Evolutionary conservation across 192 early-diverging fungal species (phyloP).

Genomic region (Lobosporangium transversale): DNA sequence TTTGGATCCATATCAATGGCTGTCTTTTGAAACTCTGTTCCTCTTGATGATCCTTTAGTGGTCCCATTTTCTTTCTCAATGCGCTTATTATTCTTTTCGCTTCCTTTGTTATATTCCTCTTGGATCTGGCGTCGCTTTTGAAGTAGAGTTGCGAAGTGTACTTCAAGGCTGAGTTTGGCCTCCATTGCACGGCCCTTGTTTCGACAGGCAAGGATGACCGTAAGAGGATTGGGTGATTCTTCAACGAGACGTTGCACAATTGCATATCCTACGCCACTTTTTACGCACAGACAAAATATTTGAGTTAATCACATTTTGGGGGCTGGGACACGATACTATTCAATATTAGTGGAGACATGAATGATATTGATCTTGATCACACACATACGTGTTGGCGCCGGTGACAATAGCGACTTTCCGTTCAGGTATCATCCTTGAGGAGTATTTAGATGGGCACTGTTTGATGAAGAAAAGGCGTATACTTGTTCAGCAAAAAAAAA

Average conservation of each 20-base stretch:
- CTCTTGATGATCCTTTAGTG: not conserved
- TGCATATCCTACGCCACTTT: slow-evolving; percentile 62
- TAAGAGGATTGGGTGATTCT: slow-evolving; percentile 39
- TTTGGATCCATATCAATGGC: slow-evolving; percentile 32
- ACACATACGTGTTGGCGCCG: slow-evolving; percentile 60
- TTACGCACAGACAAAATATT: not conserved
- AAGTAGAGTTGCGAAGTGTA: slow-evolving; percentile 16
- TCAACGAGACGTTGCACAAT: slow-evolving; percentile 60
- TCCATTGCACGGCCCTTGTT: slow-evolving; percentile 55
- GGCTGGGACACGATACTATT: too few species aligned
- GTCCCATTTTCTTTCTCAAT: too few species aligned
- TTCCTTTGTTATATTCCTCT: slow-evolving; percentile 13
- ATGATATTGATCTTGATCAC: too few species aligned
- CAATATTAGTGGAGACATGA: too few species aligned
- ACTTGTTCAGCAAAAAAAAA: not conserved
- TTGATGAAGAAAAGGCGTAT: not conserved
- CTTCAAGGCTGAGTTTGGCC: slow-evolving; percentile 47
- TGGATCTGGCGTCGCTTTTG: slow-evolving; percentile 3
- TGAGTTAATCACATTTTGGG: too few species aligned
- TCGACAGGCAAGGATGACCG: slow-evolving; percentile 63
- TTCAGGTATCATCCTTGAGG: slow-evolving; percentile 3
- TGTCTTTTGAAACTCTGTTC: too few species aligned
- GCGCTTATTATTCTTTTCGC: not conserved
- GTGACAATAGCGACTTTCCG: slow-evolving; percentile 58
- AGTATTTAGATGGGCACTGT: not conserved